Percentiles rank a stretch among this genome's conserved stretches.
Conservation (phyloP, 176 grass and related monocot genomes). For the Zea luxurians region DNA sequence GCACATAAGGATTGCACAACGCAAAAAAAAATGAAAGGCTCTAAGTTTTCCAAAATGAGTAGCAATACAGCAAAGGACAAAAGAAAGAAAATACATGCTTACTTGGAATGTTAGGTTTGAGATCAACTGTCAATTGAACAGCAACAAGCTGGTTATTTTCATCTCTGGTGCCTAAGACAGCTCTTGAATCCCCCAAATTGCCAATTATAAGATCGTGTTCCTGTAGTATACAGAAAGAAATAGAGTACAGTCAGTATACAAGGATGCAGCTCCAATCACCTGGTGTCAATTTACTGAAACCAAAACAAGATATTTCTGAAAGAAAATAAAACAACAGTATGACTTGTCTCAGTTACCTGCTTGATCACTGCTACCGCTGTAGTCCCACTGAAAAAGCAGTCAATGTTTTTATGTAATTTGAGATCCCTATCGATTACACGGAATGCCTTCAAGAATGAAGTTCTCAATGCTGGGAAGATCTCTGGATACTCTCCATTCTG, state of each 20-base stretch:
- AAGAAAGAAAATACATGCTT: slow-evolving; percentile 31
- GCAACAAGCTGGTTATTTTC: slow-evolving; percentile 60
- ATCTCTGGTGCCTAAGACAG: slow-evolving; percentile 77
- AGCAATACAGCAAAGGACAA: background rate
- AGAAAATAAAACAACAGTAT: background rate
- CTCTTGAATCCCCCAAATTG: slow-evolving; percentile 78
- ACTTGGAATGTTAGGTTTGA: slow-evolving; percentile 92
- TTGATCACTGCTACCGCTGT: slow-evolving; percentile 86
- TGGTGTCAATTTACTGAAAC: slow-evolving; percentile 7
- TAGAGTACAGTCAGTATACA: slow-evolving; percentile 5
- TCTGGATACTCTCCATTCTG: slow-evolving; percentile 56
- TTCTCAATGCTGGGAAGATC: slow-evolving; percentile 56
- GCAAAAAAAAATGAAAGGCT: background rate
- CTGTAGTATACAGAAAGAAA: slow-evolving; percentile 42
- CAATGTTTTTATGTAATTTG: slow-evolving; percentile 63
- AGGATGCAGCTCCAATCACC: slow-evolving; percentile 17
- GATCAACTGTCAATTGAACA: slow-evolving; percentile 80
- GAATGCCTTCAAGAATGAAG: slow-evolving; percentile 73
- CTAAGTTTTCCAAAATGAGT: slow-evolving; percentile 4
- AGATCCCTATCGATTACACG: slow-evolving; percentile 85
- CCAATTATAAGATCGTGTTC: slow-evolving; percentile 65
- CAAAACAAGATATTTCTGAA: slow-evolving; percentile 9
- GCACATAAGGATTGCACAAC: background rate
- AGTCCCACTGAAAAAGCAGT: slow-evolving; percentile 91
- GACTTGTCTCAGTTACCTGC: slow-evolving; percentile 50